These are phyloP conservation scores for Pholiota molesta DNA, from an alignment of 768 basidiomycete species.

Conservation along the genomic window DNA sequence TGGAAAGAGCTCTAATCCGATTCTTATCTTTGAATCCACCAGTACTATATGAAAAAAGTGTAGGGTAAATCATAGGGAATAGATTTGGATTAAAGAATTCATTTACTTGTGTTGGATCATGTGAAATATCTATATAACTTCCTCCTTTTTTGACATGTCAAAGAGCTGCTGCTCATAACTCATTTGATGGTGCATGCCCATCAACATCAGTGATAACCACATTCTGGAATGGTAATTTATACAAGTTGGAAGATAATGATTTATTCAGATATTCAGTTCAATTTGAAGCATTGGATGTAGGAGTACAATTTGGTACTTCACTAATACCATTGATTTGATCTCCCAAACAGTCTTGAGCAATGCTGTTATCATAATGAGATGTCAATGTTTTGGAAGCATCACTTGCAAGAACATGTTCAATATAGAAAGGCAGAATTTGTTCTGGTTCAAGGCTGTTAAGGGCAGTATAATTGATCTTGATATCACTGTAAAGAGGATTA, in stretches of 20 bases:
- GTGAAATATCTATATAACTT: conserved; percentile 30
- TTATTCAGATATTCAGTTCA: too few species aligned
- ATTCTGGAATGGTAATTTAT: conserved; percentile 13
- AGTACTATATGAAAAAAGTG: conserved; percentile 44
- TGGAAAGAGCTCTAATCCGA: conserved; percentile 21
- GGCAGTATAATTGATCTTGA: conserved; percentile 25
- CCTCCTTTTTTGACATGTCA: conserved; percentile 32
- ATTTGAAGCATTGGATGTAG: too few species aligned
- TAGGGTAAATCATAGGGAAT: conserved; percentile 44
- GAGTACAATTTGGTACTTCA: too few species aligned
- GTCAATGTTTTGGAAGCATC: too few species aligned
- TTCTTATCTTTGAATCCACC: conserved; percentile 41
- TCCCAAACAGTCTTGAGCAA: too few species aligned
- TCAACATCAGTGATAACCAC: conserved; percentile 37
- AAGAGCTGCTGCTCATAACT: conserved; percentile 35
- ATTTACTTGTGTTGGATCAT: conserved; percentile 32
- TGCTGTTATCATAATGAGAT: too few species aligned
- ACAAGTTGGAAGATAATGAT: too few species aligned
- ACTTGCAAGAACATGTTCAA: conserved; percentile 18
- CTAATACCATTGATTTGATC: too few species aligned
- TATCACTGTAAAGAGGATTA: conserved; percentile 37
- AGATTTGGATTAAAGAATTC: conserved; percentile 39
- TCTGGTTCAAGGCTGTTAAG: conserved; percentile 19
- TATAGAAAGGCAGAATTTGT: conserved; percentile 27
- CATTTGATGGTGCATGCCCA: conserved; percentile 23